Evolutionary conservation across 2,329 filamentous ascomycete species (phyloP), one percentile per base, ranked within the genome.

Genomic region (Chalara sp.): DNA sequence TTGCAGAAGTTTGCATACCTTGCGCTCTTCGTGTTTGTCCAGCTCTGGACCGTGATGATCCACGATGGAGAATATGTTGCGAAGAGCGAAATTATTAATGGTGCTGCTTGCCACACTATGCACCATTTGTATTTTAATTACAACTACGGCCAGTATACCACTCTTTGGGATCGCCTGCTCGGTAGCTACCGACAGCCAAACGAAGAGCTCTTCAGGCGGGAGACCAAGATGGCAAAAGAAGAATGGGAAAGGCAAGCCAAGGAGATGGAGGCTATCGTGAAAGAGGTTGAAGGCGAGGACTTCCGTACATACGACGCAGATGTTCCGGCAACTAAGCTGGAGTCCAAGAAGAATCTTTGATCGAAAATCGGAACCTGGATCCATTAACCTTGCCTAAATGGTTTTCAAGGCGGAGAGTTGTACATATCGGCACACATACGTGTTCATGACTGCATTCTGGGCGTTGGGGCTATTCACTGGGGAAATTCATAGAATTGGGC

Each of bases 31-130:
- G 75, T 86, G 61, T 95, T 95, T 67, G 88, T 97, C 74, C 95
- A 97, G 72, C 81, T 96, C 70, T 97, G 92, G 92, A 95, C 91
- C 39, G 89, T 97, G 62, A 79, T 96, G 72, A 96, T 97, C 64
- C 83, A 97, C 69, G 92, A 97, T 63, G 92, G 92, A 63, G 92
- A 97, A 72, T 96, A 95, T 67, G 81, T 95, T 12, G 86, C 89
- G 63, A 87, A 96, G 71, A 89, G 86, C 63, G 86, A 89, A n/a
- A 69, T 96, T 60, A 83, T 96, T 71, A 97, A 97, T 67, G 92
- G 92, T 47, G 90, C 92, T 10, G 92, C 92, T 31, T 96, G 92
- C 76, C 92, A 96, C 69, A 89, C 86, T 28, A 81, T 91, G 78
- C 92, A 97, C 70, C 92, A 96, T 67, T 70, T 90, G 39, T 87